Percentiles rank a stretch among this genome's conserved stretches.
Evolutionary conservation across 805 yeast genomes (phyloP).

Genomic region (Kuraishia cidri): DNA sequence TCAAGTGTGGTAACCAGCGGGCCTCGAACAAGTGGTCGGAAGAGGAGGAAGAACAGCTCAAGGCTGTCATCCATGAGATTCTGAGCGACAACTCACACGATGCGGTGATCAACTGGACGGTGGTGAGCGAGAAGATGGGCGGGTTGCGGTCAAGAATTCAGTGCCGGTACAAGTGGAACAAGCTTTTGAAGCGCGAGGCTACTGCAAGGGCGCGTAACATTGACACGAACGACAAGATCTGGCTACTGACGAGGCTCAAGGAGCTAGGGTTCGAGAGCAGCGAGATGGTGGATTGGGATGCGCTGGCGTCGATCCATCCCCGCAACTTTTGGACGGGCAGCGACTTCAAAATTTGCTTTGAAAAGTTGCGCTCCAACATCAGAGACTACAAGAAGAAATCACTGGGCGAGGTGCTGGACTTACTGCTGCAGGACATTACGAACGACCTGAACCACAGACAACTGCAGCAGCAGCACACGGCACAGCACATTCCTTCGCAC

Average conservation of each 20-base stretch:
- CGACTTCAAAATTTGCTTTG: conserved; percentile 57
- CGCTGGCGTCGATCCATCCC: conserved; percentile 36
- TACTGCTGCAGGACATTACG: conserved; percentile 9
- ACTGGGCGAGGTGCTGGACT: conserved; percentile 19
- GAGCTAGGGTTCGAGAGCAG: conserved; percentile 31
- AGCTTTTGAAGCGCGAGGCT: conserved; percentile 56
- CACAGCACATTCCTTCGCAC: no score
- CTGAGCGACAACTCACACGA: conserved; percentile 23
- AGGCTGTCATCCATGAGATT: conserved; percentile 43
- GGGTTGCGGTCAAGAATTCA: conserved; percentile 88
- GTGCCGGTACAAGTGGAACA: conserved; percentile 94
- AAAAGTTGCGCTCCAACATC: conserved; percentile 42
- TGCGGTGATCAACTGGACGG: conserved; percentile 75
- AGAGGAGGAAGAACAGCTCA: conserved; percentile 60
- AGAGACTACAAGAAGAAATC: conserved; percentile 36
- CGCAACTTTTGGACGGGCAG: conserved; percentile 43
- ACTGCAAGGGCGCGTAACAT: conserved; percentile 31
- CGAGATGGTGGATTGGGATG: conserved; percentile 44
- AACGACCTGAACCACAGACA: conserved; percentile 3
- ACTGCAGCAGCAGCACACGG: background rate
- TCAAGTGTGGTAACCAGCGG: conserved; percentile 80
- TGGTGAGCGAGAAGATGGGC: conserved; percentile 82
- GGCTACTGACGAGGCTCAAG: conserved; percentile 38
- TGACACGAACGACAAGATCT: conserved; percentile 34
- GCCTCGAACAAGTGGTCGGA: conserved; percentile 72